Evolutionary conservation across 2,329 filamentous ascomycete species (phyloP).

Genomic region (Fusarium tuaranense): DNA sequence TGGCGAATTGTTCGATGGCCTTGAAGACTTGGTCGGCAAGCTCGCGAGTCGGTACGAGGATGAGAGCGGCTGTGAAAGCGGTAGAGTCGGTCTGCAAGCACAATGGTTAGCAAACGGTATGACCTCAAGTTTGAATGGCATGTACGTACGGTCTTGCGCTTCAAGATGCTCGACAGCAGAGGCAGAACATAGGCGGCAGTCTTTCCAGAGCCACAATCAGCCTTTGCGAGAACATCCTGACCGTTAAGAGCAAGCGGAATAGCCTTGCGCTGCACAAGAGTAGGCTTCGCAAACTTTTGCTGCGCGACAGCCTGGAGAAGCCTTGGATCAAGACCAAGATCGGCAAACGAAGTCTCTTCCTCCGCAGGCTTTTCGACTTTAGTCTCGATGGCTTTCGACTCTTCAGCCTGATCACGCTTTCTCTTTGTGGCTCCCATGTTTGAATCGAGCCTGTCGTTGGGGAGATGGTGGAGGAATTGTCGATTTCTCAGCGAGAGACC

Average conservation of each 20-base stretch:
- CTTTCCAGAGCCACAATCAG: constrained; percentile 96
- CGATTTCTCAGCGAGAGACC: constrained; percentile 35
- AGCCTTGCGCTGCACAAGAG: constrained; percentile 86
- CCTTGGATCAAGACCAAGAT: constrained; percentile 84
- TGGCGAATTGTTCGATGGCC: constrained; percentile 79
- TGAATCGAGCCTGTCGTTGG: constrained; percentile 1
- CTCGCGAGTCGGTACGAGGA: constrained; percentile 94
- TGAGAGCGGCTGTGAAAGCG: constrained; percentile 77
- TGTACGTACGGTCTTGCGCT: constrained; percentile 73
- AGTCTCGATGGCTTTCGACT: constrained; percentile 52
- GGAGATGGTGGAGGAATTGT: constrained; percentile 31
- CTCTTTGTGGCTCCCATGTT: constrained; percentile 57
- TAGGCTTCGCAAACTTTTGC: constrained; percentile 87
- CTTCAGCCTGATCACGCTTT: constrained; percentile 69
- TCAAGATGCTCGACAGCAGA: constrained; percentile 85
- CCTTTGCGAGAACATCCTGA: constrained; percentile 89
- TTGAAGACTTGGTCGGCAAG: constrained; percentile 92
- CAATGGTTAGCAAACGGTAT: constrained; percentile 13
- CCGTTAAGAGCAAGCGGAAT: constrained; percentile 91
- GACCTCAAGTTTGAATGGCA: not conserved
- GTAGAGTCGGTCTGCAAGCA: constrained; percentile 58
- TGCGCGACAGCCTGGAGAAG: constrained; percentile 87
- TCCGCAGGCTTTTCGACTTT: constrained; percentile 42
- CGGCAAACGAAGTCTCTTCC: constrained; percentile 72
- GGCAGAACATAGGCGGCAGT: constrained; percentile 96